Evolutionary conservation across 176 grass and related monocot genomes (phyloP).

Genomic region (Canna indica): DNA sequence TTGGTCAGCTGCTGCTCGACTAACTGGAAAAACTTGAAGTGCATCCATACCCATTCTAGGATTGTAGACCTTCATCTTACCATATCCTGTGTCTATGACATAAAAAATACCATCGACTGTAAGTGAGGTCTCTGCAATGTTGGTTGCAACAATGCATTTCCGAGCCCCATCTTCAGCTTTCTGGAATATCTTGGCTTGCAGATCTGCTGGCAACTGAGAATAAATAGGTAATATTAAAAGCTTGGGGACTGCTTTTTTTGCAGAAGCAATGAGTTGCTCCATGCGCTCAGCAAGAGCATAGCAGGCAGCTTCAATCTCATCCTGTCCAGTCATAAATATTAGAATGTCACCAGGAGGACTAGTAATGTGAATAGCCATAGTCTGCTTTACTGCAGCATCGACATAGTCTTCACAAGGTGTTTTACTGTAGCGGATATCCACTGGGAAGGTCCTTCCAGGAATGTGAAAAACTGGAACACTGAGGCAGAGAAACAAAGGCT

Average conservation of each 20-base stretch:
- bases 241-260: conserved; percentile 68
- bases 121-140: conserved; percentile 97
- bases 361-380: conserved; percentile 89
- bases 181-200: conserved; percentile 97
- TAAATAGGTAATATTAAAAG: conserved; percentile 90
- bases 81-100: conserved; percentile 93
- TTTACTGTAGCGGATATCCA: conserved; percentile 91
- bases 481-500: conserved; percentile 19
- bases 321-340: conserved; percentile 97
- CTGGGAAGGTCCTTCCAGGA: conserved; percentile 88
- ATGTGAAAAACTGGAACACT: conserved; percentile 80
- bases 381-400: conserved; percentile 91
- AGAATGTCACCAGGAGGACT: conserved; percentile 82
- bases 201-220: conserved; percentile 84
- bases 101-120: conserved; percentile 97
- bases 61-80: conserved; percentile 99
- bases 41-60: conserved; percentile 96
- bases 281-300: conserved; percentile 90
- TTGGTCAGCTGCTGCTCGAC: conserved; percentile 87
- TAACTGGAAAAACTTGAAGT: conserved; percentile 86
- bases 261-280: conserved; percentile 76
- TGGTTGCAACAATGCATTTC: conserved; percentile 97
- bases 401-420: conserved; percentile 97
- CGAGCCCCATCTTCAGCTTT: conserved; percentile 93
- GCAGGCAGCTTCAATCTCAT: conserved; percentile 95